Percentiles rank a stretch among this genome's conserved stretches.
Conservation (phyloP, 768 basidiomycete genomes). For the Suillus bovinus region DNA sequence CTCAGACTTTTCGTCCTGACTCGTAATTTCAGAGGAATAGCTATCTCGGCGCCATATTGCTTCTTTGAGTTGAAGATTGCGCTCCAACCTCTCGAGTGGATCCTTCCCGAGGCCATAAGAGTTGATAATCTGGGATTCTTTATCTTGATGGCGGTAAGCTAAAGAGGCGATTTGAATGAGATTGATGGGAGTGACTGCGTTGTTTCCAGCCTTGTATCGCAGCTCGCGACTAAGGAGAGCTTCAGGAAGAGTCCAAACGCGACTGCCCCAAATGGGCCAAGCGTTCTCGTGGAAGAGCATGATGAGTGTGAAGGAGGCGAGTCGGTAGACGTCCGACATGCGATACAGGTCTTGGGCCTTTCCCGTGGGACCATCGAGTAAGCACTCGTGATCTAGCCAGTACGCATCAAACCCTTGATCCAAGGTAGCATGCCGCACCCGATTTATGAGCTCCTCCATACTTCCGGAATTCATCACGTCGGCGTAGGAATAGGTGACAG, state of each 20-base stretch:
- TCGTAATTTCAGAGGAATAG: too few relatives aligned
- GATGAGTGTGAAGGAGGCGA: constrained; percentile 24
- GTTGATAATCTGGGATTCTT: constrained; percentile 24
- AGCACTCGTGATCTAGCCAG: constrained; percentile 20
- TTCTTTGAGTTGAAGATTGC: constrained; percentile 19
- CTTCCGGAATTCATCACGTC: constrained; percentile 15
- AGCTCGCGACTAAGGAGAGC: constrained; percentile 21
- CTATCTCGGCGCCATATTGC: constrained; percentile 22
- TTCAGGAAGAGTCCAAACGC: constrained; percentile 25
- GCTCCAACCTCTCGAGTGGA: constrained; percentile 24
- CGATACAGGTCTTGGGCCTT: constrained; percentile 22
- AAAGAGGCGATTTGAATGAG: constrained; percentile 24
- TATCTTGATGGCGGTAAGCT: constrained; percentile 16
- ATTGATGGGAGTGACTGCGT: constrained; percentile 16
- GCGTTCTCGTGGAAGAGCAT: constrained; percentile 14
- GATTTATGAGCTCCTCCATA: background rate
- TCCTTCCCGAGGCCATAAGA: constrained; percentile 19
- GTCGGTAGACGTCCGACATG: constrained; percentile 24
- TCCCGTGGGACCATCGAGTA: background rate
- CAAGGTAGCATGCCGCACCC: constrained; percentile 11
- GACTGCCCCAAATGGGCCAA: constrained; percentile 20
- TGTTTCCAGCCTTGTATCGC: constrained; percentile 15
- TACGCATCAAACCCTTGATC: constrained; percentile 14
- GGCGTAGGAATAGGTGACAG: constrained; percentile 19
- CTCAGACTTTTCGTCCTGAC: too few relatives aligned